Evolutionary conservation across 192 early-diverging fungal genomes (phyloP).

Genomic region (Phlyctochytrium bullatum): DNA sequence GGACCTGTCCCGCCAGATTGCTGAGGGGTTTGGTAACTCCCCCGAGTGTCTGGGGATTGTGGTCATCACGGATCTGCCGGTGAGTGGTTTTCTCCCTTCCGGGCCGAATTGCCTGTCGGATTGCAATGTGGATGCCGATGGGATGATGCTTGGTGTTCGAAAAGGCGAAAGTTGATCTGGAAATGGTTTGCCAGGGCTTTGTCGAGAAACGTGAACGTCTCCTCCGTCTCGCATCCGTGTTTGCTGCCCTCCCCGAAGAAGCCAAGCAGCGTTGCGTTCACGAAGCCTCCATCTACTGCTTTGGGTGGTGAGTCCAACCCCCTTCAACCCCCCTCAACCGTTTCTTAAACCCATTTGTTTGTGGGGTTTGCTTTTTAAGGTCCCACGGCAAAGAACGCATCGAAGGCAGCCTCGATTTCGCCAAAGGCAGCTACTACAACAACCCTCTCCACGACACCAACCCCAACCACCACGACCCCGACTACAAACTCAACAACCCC

Average conservation of each 20-base stretch:
- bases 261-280: constrained; percentile 49
- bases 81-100: too few relatives aligned
- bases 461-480: constrained; percentile 13
- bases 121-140: too few relatives aligned
- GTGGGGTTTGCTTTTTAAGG: too few relatives aligned
- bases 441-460: constrained; percentile 53
- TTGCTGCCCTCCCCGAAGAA: constrained; percentile 54
- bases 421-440: constrained; percentile 66
- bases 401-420: constrained; percentile 62
- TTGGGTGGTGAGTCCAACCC: too few relatives aligned
- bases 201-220: constrained; percentile 43
- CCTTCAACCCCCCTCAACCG: too few relatives aligned
- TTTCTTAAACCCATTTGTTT: too few relatives aligned
- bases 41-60: constrained; percentile 53
- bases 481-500: constrained; percentile 3
- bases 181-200: constrained; percentile 30
- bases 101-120: too few relatives aligned
- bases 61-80: constrained; percentile 57
- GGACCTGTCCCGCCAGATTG: constrained; percentile 44
- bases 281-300: constrained; percentile 50
- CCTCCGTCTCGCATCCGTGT: constrained; percentile 46
- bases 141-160: not conserved
- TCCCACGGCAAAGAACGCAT: constrained; percentile 67
- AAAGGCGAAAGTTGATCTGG: not conserved
- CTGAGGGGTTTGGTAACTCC: constrained; percentile 54